phyloP scores from a whole-genome alignment of 2,329 filamentous ascomycete genomes.

The Apiospora malaysiana region DNA sequence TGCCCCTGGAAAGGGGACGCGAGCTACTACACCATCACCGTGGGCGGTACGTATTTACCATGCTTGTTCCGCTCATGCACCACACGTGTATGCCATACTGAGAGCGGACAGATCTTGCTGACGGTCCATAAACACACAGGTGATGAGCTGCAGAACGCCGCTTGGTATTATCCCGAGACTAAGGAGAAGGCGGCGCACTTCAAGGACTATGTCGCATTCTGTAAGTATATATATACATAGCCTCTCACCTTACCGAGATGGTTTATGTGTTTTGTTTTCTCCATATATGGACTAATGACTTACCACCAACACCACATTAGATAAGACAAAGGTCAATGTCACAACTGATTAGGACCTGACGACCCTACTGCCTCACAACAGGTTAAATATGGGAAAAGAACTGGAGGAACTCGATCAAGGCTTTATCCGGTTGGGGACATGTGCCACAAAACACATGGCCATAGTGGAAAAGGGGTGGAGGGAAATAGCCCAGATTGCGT shows the following conservation, averaged over 20 bases:
- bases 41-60: not conserved
- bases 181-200: slow-evolving; percentile 55
- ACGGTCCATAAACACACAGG: slow-evolving; percentile 37
- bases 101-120: not conserved
- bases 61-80: not conserved
- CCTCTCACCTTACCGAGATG: not conserved
- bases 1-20: slow-evolving; percentile 65
- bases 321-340: slow-evolving; percentile 30
- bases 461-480: not conserved
- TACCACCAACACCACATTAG: not conserved
- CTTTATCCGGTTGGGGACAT: too few relatives aligned
- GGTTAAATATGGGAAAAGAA: not conserved
- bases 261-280: not conserved
- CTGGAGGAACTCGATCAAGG: not conserved
- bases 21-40: slow-evolving; percentile 60
- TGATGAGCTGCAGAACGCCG: slow-evolving; percentile 56
- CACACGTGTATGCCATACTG: not conserved
- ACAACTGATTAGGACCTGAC: slow-evolving; percentile 8
- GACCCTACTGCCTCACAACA: too few relatives aligned
- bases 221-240: slow-evolving; percentile 51
- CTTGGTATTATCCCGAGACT: slow-evolving; percentile 63
- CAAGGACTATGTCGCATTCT: slow-evolving; percentile 63
- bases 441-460: not conserved
- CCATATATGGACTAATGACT: not conserved
- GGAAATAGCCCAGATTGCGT: not conserved